These are phyloP conservation scores for Clonostachys solani DNA, from an alignment of 2,329 filamentous ascomycete species.

Conservation along the genomic window DNA sequence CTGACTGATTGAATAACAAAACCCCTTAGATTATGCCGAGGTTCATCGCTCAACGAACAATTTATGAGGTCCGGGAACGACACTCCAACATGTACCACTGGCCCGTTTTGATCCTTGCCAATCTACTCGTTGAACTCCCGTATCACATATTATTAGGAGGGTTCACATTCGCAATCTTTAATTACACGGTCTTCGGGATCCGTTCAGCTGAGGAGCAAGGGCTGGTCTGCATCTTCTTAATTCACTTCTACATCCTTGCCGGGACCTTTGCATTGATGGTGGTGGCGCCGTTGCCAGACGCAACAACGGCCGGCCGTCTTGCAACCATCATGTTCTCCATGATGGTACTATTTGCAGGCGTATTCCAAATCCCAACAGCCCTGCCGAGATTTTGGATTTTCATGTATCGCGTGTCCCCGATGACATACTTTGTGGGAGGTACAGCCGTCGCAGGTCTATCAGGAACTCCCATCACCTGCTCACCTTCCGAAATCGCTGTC, in stretches of 20 bases:
- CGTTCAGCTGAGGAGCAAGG: slow-evolving; percentile 15
- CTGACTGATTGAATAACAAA: too few relatives aligned
- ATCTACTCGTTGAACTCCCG: slow-evolving; percentile 79
- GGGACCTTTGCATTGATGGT: slow-evolving; percentile 14
- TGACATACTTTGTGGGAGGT: slow-evolving; percentile 74
- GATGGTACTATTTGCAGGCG: background rate
- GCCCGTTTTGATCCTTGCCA: slow-evolving; percentile 79
- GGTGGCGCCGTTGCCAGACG: slow-evolving; percentile 74
- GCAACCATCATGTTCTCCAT: background rate
- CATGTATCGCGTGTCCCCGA: slow-evolving; percentile 78
- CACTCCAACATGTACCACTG: slow-evolving; percentile 81
- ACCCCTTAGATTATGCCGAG: slow-evolving; percentile 53
- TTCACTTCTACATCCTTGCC: background rate
- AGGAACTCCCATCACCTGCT: too few relatives aligned
- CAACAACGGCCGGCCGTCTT: background rate
- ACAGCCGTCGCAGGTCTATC: slow-evolving; percentile 12
- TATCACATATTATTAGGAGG: slow-evolving; percentile 47
- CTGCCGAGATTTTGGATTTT: slow-evolving; percentile 78
- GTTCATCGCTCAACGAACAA: slow-evolving; percentile 74
- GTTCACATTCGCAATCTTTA: slow-evolving; percentile 33
- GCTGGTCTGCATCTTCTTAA: slow-evolving; percentile 70
- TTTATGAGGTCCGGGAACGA: slow-evolving; percentile 82
- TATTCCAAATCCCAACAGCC: slow-evolving; percentile 51
- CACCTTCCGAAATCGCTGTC: too few relatives aligned
- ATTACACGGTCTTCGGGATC: slow-evolving; percentile 61